Evolutionary conservation across 192 early-diverging fungal species (phyloP), one percentile per base, ranked within the genome.

Genomic region (Entomortierella lignicola): DNA sequence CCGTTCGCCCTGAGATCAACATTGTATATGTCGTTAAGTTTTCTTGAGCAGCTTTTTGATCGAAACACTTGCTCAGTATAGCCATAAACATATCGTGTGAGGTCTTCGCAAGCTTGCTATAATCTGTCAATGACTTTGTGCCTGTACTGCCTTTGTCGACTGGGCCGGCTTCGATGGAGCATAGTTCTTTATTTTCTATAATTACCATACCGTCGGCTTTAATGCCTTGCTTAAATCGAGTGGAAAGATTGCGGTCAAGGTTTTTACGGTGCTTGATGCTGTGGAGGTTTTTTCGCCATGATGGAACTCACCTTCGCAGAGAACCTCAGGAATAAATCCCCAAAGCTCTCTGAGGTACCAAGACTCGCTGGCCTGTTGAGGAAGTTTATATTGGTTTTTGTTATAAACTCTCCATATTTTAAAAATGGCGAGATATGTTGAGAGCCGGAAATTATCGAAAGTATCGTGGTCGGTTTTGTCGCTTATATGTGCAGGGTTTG

Each of bases 381-480:
- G 48, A 50, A 50, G 48, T 50, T 50, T 50, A 17, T 21, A 50
- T 15, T 15, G 48, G 17, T 50, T 50, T 50, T 23, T 50, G 48
- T 50, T 50, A 50, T 50, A 50, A 50, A 50, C 48, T 50, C 48
- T 50, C 48, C 48, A 50, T 50, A 50, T 50, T 50, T 50, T 50
- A 10, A 50, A 50, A 50, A 50, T 50, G 48, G 48, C 48, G 7
- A 23, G 48, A 50, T 50, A 50, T 10, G 48, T 50, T 50, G 48
- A 50, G 48, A 50, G 48, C 48, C 48, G 48, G 48, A 50, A 50
- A 50, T 50, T 50, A 50, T 50, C 48, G 48, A 50, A 50, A 50
- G 48, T 50, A 50, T 50, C 48, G 17, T 17, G 48, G 48, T 50
- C 48, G 21, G 17, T 50, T 17, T 17, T 50, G 15, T 50, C 48